Conservation (phyloP, 768 basidiomycete species). For the Hortiboletus campestris region DNA sequence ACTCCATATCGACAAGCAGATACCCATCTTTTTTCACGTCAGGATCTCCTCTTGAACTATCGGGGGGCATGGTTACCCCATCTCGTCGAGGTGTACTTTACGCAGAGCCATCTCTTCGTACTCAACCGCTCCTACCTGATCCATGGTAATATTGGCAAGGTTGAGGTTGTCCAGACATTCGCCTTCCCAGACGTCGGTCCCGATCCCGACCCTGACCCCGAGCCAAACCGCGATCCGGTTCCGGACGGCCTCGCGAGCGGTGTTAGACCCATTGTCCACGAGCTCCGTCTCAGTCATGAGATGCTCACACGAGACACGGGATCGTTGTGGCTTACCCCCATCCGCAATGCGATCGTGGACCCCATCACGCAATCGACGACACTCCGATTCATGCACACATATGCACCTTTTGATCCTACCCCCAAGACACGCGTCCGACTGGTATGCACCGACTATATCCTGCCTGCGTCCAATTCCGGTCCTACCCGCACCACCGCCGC, state of each 20-base stretch:
- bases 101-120: conserved; percentile 16
- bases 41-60: conserved; percentile 19
- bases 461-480: not conserved
- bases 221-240: not conserved
- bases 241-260: not conserved
- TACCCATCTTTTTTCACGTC: not conserved
- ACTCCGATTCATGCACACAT: conserved; percentile 22
- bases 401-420: not conserved
- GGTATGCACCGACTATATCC: conserved; percentile 17
- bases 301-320: conserved; percentile 2
- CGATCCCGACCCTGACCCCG: not conserved
- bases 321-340: conserved; percentile 12
- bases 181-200: conserved; percentile 14
- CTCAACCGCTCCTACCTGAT: conserved; percentile 15
- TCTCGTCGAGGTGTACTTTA: conserved; percentile 16
- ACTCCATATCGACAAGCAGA: not conserved
- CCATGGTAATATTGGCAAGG: not conserved
- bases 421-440: conserved; percentile 4
- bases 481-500: not conserved
- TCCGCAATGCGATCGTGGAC: conserved; percentile 12
- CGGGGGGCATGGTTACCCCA: conserved; percentile 20
- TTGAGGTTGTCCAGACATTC: conserved; percentile 23
- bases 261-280: not conserved
- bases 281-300: conserved; percentile 25
- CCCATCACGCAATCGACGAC: conserved; percentile 10